phyloP scores from a whole-genome alignment of 2,329 filamentous ascomycete genomes.

The Calonectria pseudoreteaudii region DNA sequence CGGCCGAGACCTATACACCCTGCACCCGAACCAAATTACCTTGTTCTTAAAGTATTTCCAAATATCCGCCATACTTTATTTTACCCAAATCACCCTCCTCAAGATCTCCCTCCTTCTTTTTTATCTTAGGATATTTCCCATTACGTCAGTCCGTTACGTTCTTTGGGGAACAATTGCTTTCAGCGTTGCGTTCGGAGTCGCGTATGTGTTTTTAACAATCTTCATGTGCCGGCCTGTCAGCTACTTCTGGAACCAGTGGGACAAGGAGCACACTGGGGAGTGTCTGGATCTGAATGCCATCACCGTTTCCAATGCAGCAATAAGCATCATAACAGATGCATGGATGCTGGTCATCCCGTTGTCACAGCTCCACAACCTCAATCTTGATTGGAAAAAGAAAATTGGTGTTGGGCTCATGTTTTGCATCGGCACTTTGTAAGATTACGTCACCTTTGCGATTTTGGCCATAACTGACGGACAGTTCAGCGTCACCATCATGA shows the following conservation, averaged over 20 bases:
- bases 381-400: background rate
- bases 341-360: background rate
- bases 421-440: constrained; percentile 40
- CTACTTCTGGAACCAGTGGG: constrained; percentile 51
- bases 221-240: constrained; percentile 55
- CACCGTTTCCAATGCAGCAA: background rate
- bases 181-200: constrained; percentile 44
- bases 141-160: constrained; percentile 41
- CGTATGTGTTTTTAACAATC: constrained; percentile 48
- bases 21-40: constrained; percentile 34
- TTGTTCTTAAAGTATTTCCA: constrained; percentile 47
- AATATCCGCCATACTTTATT: constrained; percentile 53
- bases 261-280: background rate
- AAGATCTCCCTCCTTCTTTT: constrained; percentile 57
- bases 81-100: constrained; percentile 50
- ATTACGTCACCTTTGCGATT: constrained; percentile 9
- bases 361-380: background rate
- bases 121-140: constrained; percentile 56
- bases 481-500: constrained; percentile 30
- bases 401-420: constrained; percentile 1
- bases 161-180: constrained; percentile 50
- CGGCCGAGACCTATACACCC: constrained; percentile 51
- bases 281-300: background rate
- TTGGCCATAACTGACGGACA: background rate
- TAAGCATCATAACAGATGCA: background rate